phyloP scores from a whole-genome alignment of 805 yeast species.

The Nakazawaea anatomiae region DNA sequence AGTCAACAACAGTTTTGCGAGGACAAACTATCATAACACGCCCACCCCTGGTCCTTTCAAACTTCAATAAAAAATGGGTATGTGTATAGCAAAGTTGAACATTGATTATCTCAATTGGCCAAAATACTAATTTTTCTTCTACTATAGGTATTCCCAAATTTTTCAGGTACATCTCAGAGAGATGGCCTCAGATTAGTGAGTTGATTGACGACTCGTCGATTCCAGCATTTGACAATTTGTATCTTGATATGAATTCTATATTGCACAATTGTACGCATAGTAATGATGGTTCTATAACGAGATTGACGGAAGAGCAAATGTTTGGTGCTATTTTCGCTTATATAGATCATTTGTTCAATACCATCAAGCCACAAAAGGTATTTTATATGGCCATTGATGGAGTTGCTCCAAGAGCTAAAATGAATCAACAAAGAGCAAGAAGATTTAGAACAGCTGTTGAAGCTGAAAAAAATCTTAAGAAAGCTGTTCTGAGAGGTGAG shows the following conservation, averaged over 20 bases:
- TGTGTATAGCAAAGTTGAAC: neutral
- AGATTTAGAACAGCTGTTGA: conserved; percentile 92
- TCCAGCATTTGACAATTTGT: conserved; percentile 92
- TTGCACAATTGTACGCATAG: conserved; percentile 91
- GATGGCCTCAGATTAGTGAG: conserved; percentile 97
- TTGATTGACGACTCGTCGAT: conserved; percentile 73
- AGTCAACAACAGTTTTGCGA: no score
- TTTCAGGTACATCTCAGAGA: conserved; percentile 92
- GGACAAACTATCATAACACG: no score
- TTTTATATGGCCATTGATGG: conserved; percentile 98
- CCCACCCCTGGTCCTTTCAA: no score
- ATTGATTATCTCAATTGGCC: neutral
- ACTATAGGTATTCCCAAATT: conserved; percentile 91
- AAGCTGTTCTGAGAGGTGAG: conserved; percentile 68
- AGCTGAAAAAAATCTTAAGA: conserved; percentile 72
- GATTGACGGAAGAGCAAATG: conserved; percentile 84
- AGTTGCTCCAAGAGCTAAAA: conserved; percentile 97
- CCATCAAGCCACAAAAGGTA: conserved; percentile 78
- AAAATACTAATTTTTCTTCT: neutral
- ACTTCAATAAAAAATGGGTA: neutral
- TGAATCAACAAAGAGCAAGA: conserved; percentile 97
- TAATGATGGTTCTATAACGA: conserved; percentile 52
- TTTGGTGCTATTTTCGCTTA: conserved; percentile 89
- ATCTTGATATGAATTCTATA: conserved; percentile 96
- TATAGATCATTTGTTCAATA: conserved; percentile 86